Percentiles rank a stretch among this genome's conserved stretches.
phyloP scores from a whole-genome alignment of 2,329 filamentous ascomycete genomes.

The Atkinsonella hypoxylon region DNA sequence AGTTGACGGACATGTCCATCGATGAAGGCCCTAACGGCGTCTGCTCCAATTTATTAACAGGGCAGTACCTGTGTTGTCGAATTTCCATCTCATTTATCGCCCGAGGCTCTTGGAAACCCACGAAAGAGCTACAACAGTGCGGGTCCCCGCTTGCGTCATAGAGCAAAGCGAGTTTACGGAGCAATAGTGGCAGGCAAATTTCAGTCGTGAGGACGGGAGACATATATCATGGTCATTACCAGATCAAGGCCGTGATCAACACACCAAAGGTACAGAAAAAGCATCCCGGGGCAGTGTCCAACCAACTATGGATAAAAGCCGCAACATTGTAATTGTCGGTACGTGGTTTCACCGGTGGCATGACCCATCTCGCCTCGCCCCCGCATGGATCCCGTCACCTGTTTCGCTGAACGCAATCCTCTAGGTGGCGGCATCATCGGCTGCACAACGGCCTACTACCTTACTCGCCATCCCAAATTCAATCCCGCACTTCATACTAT shows the following conservation, averaged over 20 bases:
- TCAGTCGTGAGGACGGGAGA: not conserved
- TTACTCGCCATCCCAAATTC: conserved; percentile 76
- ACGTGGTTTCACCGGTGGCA: conserved; percentile 11
- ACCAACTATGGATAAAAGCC: conserved; percentile 22
- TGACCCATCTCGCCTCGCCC: conserved; percentile 2
- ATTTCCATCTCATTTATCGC: no score
- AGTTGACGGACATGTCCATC: no score
- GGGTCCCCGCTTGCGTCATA: conserved; percentile 8
- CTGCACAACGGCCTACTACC: conserved; percentile 79
- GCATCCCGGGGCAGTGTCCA: not conserved
- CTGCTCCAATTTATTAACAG: no score
- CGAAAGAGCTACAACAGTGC: not conserved
- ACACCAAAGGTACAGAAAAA: not conserved
- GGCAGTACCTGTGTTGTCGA: no score
- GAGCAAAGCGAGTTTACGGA: not conserved
- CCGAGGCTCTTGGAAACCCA: no score
- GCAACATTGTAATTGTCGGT: conserved; percentile 40
- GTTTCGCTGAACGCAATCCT: not conserved
- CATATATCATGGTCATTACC: not conserved
- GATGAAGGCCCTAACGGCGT: no score
- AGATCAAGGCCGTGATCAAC: not conserved
- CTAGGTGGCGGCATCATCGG: conserved; percentile 87
- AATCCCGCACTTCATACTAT: conserved; percentile 63
- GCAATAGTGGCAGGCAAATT: not conserved
- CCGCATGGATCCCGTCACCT: no score